Conservation (phyloP, 2,329 filamentous ascomycete species). For the Ophiobolus disseminans region DNA sequence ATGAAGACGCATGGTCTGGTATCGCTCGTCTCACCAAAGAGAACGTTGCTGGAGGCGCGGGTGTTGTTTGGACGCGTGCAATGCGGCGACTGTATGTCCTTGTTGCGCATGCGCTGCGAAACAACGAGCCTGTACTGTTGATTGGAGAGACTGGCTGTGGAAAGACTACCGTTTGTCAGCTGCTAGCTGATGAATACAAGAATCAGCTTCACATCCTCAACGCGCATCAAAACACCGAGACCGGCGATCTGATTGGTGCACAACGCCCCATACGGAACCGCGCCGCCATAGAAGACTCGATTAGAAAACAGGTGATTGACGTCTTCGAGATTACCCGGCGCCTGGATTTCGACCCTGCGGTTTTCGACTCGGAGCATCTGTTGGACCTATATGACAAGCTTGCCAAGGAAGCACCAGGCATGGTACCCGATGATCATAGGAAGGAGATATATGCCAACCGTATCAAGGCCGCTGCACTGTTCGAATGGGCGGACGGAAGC, state of each 20-base stretch:
- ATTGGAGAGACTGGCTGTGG: conserved; percentile 97
- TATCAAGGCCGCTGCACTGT: conserved; percentile 79
- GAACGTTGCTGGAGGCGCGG: conserved; percentile 16
- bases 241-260: conserved; percentile 94
- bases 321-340: conserved; percentile 30
- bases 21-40: conserved; percentile 43
- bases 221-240: conserved; percentile 97
- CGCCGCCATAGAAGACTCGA: conserved; percentile 70
- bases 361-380: conserved; percentile 53
- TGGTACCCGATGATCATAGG: conserved; percentile 54
- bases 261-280: conserved; percentile 91
- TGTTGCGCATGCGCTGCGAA: conserved; percentile 82
- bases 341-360: conserved; percentile 14
- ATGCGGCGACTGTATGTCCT: conserved; percentile 93
- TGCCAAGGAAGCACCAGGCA: conserved; percentile 51
- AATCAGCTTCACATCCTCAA: conserved; percentile 89
- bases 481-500: conserved; percentile 95
- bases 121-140: conserved; percentile 91
- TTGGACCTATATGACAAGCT: conserved; percentile 66
- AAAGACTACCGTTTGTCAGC: conserved; percentile 95
- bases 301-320: conserved; percentile 68
- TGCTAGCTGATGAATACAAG: conserved; percentile 80
- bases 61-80: conserved; percentile 89
- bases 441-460: conserved; percentile 55
- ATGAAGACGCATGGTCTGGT: conserved; percentile 48